These are phyloP conservation scores for Parachlorella kessleri DNA, from an alignment of 139 green algal species.

Conservation along the genomic window DNA sequence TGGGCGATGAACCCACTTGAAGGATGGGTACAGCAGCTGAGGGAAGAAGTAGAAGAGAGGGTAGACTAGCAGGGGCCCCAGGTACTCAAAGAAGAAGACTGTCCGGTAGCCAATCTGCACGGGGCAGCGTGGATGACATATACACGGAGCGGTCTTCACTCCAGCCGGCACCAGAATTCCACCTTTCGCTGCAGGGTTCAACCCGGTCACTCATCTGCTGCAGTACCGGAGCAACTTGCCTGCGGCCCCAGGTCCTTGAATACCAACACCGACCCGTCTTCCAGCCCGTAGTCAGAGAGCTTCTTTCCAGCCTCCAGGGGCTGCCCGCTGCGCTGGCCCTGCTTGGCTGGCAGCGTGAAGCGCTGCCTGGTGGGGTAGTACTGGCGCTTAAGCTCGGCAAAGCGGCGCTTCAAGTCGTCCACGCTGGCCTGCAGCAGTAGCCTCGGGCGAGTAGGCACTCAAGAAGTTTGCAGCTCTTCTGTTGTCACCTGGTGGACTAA, in stretches of 20 bases:
- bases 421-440: constrained; percentile 69
- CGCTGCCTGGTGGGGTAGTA: constrained; percentile 77
- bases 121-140: not conserved
- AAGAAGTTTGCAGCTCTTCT: not conserved
- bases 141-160: too few relatives aligned
- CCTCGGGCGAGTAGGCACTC: not conserved
- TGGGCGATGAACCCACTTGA: constrained; percentile 47
- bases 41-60: constrained; percentile 92
- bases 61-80: constrained; percentile 94
- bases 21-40: constrained; percentile 63
- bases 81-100: constrained; percentile 99
- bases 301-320: constrained; percentile 63
- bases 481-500: too few relatives aligned
- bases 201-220: too few relatives aligned
- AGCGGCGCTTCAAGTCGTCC: constrained; percentile 76
- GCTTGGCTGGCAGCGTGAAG: constrained; percentile 68
- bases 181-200: too few relatives aligned
- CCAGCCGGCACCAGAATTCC: too few relatives aligned
- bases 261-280: constrained; percentile 55
- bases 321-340: constrained; percentile 60
- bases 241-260: constrained; percentile 97
- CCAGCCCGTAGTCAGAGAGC: constrained; percentile 71
- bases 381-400: constrained; percentile 56
- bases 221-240: constrained; percentile 36
- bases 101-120: constrained; percentile 90